Evolutionary conservation across 2,329 filamentous ascomycete genomes (phyloP).

Genomic region (Verruconis gallopava): DNA sequence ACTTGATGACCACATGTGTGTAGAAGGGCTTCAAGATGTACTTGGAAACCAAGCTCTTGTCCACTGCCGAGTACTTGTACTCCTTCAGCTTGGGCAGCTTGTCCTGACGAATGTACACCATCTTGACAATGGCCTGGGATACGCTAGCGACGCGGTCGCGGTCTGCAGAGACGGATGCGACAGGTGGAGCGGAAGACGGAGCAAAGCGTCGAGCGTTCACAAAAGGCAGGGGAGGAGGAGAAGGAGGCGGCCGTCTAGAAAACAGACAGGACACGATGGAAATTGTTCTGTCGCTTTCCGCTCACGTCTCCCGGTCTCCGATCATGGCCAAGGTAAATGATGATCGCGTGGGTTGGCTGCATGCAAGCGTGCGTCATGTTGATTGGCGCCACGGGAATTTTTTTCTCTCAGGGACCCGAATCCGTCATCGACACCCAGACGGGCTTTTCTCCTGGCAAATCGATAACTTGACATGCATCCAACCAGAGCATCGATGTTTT

Average conservation of each 20-base stretch:
- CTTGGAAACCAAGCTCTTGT: constrained; percentile 77
- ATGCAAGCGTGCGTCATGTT: not conserved
- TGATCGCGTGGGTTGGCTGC: not conserved
- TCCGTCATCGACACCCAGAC: too few species aligned
- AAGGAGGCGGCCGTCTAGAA: not conserved
- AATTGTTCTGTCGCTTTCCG: too few species aligned
- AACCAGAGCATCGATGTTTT: too few species aligned
- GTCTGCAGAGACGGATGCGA: not conserved
- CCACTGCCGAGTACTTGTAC: constrained; percentile 91
- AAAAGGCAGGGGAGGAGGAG: not conserved
- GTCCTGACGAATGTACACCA: constrained; percentile 93
- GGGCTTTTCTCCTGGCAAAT: too few species aligned
- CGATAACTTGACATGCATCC: too few species aligned
- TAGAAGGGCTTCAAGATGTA: constrained; percentile 98
- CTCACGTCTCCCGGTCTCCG: not conserved
- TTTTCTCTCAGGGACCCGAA: too few species aligned
- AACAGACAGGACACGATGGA: not conserved
- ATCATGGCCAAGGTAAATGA: not conserved
- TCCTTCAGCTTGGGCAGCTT: constrained; percentile 76
- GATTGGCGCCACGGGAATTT: too few species aligned
- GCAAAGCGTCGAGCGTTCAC: not conserved
- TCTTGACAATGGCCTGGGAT: constrained; percentile 29
- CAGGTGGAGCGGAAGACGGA: not conserved
- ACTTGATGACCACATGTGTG: constrained; percentile 82
- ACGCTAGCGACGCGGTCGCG: not conserved